Base-by-base conservation (phyloP, 352 stramenopile genomes). In the Aphanomyces euteiches region DNA sequence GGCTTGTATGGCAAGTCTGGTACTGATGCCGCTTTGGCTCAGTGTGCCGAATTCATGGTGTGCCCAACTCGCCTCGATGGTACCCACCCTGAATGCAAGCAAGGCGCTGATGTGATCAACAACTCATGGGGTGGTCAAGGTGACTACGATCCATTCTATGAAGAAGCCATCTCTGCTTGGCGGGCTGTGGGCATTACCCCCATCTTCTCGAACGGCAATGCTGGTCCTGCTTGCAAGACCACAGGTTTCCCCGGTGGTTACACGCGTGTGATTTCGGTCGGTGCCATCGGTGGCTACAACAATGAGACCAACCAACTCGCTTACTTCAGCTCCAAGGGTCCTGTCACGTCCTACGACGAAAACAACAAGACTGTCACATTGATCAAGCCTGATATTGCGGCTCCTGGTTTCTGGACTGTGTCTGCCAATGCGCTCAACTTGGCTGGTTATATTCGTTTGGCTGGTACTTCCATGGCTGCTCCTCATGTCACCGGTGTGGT, bases 271-370 rank as follows among this genome's bases (percentile, higher is more conserved):
- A 79, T 82, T 59, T 66, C 56, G 3, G 75, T 82, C 53, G 77
- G 77, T 36, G 75, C 77, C 1, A 87, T 92, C 17, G 82, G 89
- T 13, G 78, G 68, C 12, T 69, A 72, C 39, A 43, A 38, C 36
- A 57, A 74, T 47, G 71, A 77, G 38, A 13, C 56, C 7, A 79
- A 83, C 39, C 43, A 78, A n/a, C 37, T 83, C 7, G 72, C 69
- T 19, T 77, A 57, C n/a, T 80, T 77, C 61, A 78, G 69, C 60
- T 78, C 74, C 67, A 76, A 76, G 39, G 77, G 75, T 0, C 73
- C 74, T 3, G 61, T 45, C 6, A 39, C 59, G 5, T 38, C 13
- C n/a, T 63, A 69, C 7, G 72, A 78, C 13, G 57, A 67, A 1
- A 47, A 17, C 21, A 58, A 3, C n/a, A 21, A 68, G 7, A 61